Evolutionary conservation across 345 rosid genomes (phyloP).

Genomic region (Melastoma malabathricum): DNA sequence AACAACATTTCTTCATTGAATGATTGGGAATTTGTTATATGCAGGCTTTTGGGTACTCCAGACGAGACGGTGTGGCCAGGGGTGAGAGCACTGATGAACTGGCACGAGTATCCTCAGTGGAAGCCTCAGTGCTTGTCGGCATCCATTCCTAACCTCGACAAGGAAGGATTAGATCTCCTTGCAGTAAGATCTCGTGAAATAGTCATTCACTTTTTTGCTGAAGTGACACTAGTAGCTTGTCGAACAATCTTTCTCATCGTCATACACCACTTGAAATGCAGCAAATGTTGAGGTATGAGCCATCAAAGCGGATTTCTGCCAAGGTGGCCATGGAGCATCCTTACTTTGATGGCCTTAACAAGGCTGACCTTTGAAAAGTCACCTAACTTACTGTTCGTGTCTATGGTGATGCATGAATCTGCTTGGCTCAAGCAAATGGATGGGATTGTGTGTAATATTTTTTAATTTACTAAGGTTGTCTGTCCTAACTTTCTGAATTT

Average conservation of each 20-base stretch:
- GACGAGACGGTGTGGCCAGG: conserved; percentile 92
- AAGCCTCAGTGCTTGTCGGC: conserved; percentile 48
- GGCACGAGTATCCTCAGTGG: conserved; percentile 99
- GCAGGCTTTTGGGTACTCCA: conserved; percentile 87
- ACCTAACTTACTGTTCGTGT: background rate
- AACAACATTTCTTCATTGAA: background rate
- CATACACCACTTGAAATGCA: conserved; percentile 16
- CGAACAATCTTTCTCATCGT: background rate
- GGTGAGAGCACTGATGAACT: conserved; percentile 68
- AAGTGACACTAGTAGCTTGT: background rate
- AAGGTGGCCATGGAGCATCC: conserved; percentile 96
- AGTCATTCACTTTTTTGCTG: background rate
- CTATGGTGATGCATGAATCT: background rate
- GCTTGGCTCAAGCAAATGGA: too few species aligned
- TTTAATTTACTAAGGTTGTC: too few species aligned
- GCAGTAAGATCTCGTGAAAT: conserved; percentile 28
- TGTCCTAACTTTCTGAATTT: too few species aligned
- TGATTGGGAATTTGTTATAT: background rate
- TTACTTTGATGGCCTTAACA: conserved; percentile 64
- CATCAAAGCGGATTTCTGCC: conserved; percentile 73
- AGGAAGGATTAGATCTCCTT: conserved; percentile 61
- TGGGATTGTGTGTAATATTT: too few species aligned
- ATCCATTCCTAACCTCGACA: conserved; percentile 53
- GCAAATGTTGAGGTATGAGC: conserved; percentile 92
- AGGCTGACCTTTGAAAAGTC: conserved; percentile 30